Conservation (phyloP, 2,329 filamentous ascomycete species). For the Aspergillus sergii region DNA sequence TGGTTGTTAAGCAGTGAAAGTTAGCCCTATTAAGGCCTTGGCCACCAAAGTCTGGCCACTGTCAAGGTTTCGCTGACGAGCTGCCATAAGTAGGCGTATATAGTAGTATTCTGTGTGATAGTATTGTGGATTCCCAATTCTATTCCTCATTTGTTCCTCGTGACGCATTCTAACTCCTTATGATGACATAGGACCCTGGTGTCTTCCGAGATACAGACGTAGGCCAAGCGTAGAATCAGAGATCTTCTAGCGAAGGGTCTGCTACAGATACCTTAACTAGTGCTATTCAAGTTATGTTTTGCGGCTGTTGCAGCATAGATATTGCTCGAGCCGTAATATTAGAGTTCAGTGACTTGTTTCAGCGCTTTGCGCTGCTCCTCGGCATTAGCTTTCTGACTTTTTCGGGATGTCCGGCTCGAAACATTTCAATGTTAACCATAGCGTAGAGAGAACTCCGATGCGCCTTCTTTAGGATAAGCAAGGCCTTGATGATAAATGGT, state of each 20-base stretch:
- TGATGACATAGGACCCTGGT: neutral
- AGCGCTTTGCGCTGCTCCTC: too few species aligned
- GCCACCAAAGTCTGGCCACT: neutral
- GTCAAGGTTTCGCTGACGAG: neutral
- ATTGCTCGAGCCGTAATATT: too few species aligned
- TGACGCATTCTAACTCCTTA: neutral
- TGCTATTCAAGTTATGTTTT: too few species aligned
- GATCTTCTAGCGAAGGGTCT: neutral
- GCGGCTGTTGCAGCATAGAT: neutral
- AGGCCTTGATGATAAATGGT: too few species aligned
- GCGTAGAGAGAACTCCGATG: too few species aligned
- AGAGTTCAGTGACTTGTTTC: too few species aligned
- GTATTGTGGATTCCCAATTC: neutral
- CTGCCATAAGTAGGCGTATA: neutral
- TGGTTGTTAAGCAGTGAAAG: neutral
- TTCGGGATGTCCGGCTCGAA: too few species aligned
- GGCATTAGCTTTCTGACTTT: too few species aligned
- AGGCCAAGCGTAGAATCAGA: neutral
- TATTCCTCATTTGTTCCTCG: neutral
- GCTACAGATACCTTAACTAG: too few species aligned
- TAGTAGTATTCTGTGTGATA: neutral
- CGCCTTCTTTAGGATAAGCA: too few species aligned
- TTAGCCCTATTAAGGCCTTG: too few species aligned
- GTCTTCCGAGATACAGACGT: neutral
- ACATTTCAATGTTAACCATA: too few species aligned